Evolutionary conservation across 208 protist genomes (phyloP), one percentile per base, ranked within the genome.

Genomic region (Angomonas deanei): DNA sequence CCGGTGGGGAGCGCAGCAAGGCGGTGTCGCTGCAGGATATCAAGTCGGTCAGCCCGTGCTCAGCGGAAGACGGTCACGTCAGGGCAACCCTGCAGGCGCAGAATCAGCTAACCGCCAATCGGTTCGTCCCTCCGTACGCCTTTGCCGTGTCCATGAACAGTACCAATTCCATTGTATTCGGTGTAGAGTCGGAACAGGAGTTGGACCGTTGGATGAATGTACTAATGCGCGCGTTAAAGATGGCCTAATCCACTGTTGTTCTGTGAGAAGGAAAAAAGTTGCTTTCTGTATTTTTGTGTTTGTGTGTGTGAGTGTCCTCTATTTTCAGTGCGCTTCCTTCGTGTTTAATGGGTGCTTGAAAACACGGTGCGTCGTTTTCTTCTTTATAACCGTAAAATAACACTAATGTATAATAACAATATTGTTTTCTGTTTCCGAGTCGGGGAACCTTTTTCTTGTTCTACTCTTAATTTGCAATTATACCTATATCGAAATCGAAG

Each of bases 141-240:
- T 91, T 94, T 70, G 88, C 80, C 17, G 71, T 93, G 15, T 71
- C 78, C 5, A 85, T 82, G 70, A 34, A 78, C 31, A 91, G 82
- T 62, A 77, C 79, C 46, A 79, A 88, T 58, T 83, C 84, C 10
- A 90, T 94, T 48, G 48, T 88, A 23, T 88, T 94, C 64, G 84
- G 78, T 26, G 79, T 88, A 6, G 61, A 50, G 1, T 80, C 64
- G 10, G 76, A 77, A 26, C 52, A 84, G 32, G 84, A 92, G 62
- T 64, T 81, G 27, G 82, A 94, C 54, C 33, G 58, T 38, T 94
- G 88, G 85, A 70, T 94, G 33, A 75, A 76, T 2, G 42, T 58
- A 6, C 59, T 94, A n/a, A 82, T 86, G 68, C 62, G 64, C 15
- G 80, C 75, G 1, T 57, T 94, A 11, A 70, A 87, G 19, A 91